Conservation (phyloP, 345 rosid species). For the Cochlearia excelsa region DNA sequence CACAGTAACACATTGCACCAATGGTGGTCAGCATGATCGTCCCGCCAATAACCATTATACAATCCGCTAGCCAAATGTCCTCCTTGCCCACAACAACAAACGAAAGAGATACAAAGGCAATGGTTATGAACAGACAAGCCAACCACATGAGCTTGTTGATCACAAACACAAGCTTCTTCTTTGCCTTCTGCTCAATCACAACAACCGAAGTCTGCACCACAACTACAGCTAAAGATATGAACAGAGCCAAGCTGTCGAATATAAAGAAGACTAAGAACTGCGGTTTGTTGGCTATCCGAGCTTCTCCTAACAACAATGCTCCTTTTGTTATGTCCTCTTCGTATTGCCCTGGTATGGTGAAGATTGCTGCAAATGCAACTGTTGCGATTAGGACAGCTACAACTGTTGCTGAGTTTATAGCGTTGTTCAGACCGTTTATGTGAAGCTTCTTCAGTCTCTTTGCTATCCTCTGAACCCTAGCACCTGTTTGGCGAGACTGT, state of each 20-base stretch:
- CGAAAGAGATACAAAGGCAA: constrained; percentile 79
- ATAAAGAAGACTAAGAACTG: constrained; percentile 76
- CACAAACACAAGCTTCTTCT: constrained; percentile 91
- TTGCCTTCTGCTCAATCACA: constrained; percentile 94
- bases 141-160: constrained; percentile 99
- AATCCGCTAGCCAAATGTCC: constrained; percentile 78
- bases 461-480: constrained; percentile 82
- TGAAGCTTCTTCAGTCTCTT: constrained; percentile 93
- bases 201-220: constrained; percentile 98
- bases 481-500: constrained; percentile 90
- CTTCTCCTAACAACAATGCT: constrained; percentile 56
- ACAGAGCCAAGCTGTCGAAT: constrained; percentile 93
- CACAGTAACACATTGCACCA: constrained; percentile 94
- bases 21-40: constrained; percentile 92
- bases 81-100: constrained; percentile 85
- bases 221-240: constrained; percentile 96
- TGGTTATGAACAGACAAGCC: constrained; percentile 89
- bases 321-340: constrained; percentile 50
- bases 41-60: constrained; percentile 70
- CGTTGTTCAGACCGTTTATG: constrained; percentile 95
- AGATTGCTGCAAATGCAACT: constrained; percentile 97
- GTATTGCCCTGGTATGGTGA: constrained; percentile 93
- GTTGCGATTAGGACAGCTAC: constrained; percentile 98
- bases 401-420: constrained; percentile 89
- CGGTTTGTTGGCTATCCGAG: constrained; percentile 64